phyloP scores from a whole-genome alignment of 208 protist species.

The Naegleria gruberi region DNA sequence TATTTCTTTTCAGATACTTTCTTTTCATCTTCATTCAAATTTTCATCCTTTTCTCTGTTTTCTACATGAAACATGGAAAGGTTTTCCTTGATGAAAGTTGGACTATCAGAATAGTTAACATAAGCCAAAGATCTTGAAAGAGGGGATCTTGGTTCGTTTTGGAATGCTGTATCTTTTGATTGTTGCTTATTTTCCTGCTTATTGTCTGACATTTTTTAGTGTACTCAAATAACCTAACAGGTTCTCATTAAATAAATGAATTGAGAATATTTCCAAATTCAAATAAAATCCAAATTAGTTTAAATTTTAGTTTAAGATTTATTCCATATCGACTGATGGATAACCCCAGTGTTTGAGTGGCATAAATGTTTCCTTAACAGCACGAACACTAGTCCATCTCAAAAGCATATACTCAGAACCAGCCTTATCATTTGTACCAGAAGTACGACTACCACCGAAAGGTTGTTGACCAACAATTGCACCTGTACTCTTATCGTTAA shows the following conservation, averaged over 20 bases:
- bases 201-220: too few species aligned
- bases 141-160: not conserved
- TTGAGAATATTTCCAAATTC: too few species aligned
- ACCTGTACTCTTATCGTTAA: constrained; percentile 96
- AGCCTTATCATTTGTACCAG: constrained; percentile 94
- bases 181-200: too few species aligned
- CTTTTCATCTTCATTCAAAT: too few species aligned
- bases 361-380: constrained; percentile 90
- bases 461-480: constrained; percentile 96
- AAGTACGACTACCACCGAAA: constrained; percentile 79
- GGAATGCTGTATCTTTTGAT: too few species aligned
- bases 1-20: too few species aligned
- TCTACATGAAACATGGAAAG: too few species aligned
- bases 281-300: too few species aligned
- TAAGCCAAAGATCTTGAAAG: not conserved
- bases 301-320: too few species aligned
- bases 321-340: not conserved
- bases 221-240: too few species aligned
- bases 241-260: too few species aligned
- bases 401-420: constrained; percentile 73
- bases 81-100: not conserved
- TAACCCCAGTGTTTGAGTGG: not conserved
- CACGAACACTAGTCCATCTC: constrained; percentile 58
- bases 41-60: too few species aligned
- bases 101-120: not conserved